Evolutionary conservation across 2,329 filamentous ascomycete genomes (phyloP), one percentile per base, ranked within the genome.

Genomic region (Didymella glomerata): DNA sequence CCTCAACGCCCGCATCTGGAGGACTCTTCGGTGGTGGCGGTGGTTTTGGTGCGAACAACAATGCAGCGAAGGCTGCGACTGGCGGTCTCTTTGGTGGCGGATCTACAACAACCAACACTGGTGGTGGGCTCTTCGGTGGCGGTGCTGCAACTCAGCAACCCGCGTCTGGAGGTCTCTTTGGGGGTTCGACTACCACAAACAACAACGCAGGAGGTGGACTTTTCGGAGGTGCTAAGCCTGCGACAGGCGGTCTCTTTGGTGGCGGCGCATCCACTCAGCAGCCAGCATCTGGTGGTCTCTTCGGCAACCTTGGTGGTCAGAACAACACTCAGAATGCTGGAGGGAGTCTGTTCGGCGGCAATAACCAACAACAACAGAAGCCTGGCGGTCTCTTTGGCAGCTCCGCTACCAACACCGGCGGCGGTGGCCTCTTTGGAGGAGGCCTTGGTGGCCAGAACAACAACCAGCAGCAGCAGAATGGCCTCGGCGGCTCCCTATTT

Each of bases 101-200:
- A 27, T 57, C 63, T 14, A 66, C 66, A 27, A 68, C 64, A 24
- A 62, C 63, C 46, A 73, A 69, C 56, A 69, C 68, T 14, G 70
- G 67, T 9, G 63, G 63, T 25, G 69, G 73, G 14, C 64, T 77
- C 3, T 78, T 78, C 32, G 76, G 76, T 24, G 57, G 62, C 22
- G 66, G 61, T 47, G 65, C 67, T 27, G 65, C 74, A 28, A 71
- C 77, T 27, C 41, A 30, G 69, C 78, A 16, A 65, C 74, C 78
- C 32, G 70, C 78, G 13, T 78, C 80, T 6, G 79, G 79, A 5
- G 80, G 84, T 1, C 74, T 87, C 3, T 88, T 88, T 55, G 85
- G 85, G 69, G 64, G 69, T 50, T 57, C 53, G 8, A 51, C 64
- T 24, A 41, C 60, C 30, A 41, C 60, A 32, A 64, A 51, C 65